Evolutionary conservation across 257 asterid genomes (phyloP).

Genomic region (Thymus mandschuricus): DNA sequence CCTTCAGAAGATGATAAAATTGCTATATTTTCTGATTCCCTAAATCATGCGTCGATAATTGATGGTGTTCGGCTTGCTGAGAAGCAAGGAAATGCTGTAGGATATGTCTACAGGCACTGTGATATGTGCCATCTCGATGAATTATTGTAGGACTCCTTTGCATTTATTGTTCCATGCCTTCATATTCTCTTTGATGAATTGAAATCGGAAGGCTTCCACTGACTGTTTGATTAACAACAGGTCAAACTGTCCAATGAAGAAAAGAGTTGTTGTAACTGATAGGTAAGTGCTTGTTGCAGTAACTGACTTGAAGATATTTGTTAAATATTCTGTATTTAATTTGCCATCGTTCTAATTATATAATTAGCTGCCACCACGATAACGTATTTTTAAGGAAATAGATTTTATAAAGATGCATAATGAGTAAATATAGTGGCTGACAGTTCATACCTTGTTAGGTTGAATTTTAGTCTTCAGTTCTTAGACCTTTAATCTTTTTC

Average conservation of each 20-base stretch:
- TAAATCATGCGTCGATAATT: conserved; percentile 95
- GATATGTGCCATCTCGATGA: conserved; percentile 91
- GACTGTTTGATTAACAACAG: conserved; percentile 48
- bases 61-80: conserved; percentile 97
- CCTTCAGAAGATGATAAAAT: conserved; percentile 60
- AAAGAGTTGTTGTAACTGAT: conserved; percentile 88
- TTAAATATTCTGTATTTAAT: not conserved
- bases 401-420: not conserved
- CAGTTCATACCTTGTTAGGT: conserved; percentile 3
- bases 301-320: conserved; percentile 24
- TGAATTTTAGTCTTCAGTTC: not conserved
- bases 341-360: conserved; percentile 6
- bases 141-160: conserved; percentile 62
- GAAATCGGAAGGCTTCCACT: conserved; percentile 27
- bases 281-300: conserved; percentile 56
- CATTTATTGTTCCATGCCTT: conserved; percentile 17
- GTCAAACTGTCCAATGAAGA: conserved; percentile 85
- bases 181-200: conserved; percentile 13
- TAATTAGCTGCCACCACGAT: conserved; percentile 4
- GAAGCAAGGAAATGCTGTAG: conserved; percentile 68
- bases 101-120: conserved; percentile 80
- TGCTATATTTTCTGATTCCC: conserved; percentile 92
- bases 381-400: conserved; percentile 1
- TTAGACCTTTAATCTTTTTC: not conserved
- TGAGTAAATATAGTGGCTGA: not conserved